These are phyloP conservation scores for Galerina sulciceps DNA, from an alignment of 768 basidiomycete genomes.

Conservation along the genomic window DNA sequence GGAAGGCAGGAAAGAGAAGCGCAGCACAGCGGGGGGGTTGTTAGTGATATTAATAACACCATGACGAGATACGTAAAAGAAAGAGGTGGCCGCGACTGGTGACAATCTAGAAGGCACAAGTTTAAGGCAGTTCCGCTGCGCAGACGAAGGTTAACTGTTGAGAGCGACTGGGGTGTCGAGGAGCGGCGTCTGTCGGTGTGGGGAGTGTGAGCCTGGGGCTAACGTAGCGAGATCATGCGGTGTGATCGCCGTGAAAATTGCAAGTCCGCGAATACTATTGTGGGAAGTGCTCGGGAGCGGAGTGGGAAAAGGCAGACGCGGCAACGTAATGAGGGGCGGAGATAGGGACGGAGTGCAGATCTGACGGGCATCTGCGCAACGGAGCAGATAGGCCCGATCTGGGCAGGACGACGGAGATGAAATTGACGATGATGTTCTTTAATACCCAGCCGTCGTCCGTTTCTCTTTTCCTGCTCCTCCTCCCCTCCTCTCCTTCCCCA, in stretches of 20 bases:
- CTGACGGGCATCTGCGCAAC: neutral
- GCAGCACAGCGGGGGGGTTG: too few relatives aligned
- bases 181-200: neutral
- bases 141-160: too few relatives aligned
- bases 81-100: too few relatives aligned
- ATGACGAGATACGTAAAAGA: too few relatives aligned
- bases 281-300: neutral
- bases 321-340: neutral
- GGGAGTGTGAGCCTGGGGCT: neutral
- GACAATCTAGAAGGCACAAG: too few relatives aligned
- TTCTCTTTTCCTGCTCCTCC: constrained; percentile 1
- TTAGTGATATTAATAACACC: too few relatives aligned
- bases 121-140: too few relatives aligned
- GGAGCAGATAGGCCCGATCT: too few relatives aligned
- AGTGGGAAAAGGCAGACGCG: neutral
- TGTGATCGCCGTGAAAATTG: neutral
- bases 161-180: neutral
- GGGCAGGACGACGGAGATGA: neutral
- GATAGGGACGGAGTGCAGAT: neutral
- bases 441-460: neutral
- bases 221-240: neutral
- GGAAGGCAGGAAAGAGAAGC: too few relatives aligned
- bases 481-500: constrained; percentile 6
- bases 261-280: neutral
- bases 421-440: neutral